Conservation (phyloP, 129 eudicot species). For the Cynara cardunculus region DNA sequence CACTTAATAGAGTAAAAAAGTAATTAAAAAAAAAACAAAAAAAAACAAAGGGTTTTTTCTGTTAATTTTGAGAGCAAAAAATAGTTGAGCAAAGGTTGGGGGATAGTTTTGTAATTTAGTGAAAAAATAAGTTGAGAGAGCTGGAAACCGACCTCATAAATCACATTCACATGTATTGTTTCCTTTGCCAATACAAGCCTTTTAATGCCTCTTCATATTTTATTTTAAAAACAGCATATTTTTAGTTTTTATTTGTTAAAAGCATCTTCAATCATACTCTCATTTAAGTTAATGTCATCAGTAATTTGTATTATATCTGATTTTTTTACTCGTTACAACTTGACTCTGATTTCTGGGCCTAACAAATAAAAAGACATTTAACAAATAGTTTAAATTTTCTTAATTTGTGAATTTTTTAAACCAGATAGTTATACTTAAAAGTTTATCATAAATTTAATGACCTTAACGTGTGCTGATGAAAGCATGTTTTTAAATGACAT, state of each 20-base stretch:
- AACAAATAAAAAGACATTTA: neutral
- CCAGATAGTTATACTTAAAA: neutral
- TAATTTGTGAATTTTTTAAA: neutral
- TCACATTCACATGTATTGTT: neutral
- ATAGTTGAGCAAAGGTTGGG: neutral
- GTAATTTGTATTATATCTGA: too few species aligned
- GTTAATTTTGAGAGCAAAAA: neutral
- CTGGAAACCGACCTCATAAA: neutral
- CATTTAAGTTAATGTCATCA: too few species aligned
- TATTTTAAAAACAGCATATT: neutral
- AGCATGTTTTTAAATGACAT: neutral
- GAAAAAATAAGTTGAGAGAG: neutral
- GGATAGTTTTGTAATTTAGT: neutral
- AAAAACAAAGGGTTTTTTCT: too few species aligned
- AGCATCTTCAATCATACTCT: too few species aligned
- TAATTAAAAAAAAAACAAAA: too few species aligned
- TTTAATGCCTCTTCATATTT: neutral
- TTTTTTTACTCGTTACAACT: too few species aligned
- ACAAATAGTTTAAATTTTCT: too few species aligned
- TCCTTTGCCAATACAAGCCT: neutral
- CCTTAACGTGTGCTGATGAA: neutral
- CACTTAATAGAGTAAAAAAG: too few species aligned
- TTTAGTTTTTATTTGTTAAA: too few species aligned
- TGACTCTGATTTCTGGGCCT: too few species aligned
- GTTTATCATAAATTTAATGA: neutral